These are phyloP conservation scores for Lanmaoa rubissima DNA, from an alignment of 768 basidiomycete species.

Conservation along the genomic window DNA sequence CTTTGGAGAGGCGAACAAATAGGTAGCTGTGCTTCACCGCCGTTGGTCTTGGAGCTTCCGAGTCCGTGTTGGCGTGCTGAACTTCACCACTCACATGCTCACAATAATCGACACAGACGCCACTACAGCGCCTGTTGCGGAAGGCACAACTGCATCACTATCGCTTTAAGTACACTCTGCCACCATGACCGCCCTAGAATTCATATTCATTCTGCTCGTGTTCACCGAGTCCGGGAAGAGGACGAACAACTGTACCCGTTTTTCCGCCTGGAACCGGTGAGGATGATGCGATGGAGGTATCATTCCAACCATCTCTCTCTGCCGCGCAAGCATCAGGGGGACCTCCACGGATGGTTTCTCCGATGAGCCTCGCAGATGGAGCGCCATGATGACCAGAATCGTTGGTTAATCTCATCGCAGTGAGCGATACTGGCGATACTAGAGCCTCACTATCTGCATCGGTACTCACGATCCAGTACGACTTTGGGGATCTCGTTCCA, in stretches of 20 bases:
- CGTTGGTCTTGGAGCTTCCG: neutral
- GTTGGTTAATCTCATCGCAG: neutral
- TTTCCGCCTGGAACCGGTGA: neutral
- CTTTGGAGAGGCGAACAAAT: neutral
- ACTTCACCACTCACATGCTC: too few relatives aligned
- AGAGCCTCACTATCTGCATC: neutral
- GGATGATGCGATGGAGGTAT: neutral
- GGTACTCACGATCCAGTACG: neutral
- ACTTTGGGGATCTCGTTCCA: neutral
- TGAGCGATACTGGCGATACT: neutral
- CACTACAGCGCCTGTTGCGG: neutral
- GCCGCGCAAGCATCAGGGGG: neutral
- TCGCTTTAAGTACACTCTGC: too few relatives aligned
- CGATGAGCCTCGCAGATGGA: neutral
- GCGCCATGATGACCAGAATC: neutral
- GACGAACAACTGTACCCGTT: neutral
- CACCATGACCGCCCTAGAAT: too few relatives aligned
- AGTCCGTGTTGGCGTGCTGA: neutral
- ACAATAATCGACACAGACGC: neutral
- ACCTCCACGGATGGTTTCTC: neutral
- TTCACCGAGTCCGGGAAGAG: too few relatives aligned
- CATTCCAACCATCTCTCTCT: neutral
- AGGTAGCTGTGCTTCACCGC: neutral
- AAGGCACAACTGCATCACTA: too few relatives aligned
- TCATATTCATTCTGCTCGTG: neutral